These are phyloP conservation scores for Aspergillus jensenii DNA, from an alignment of 2,329 filamentous ascomycete genomes.

Conservation along the genomic window DNA sequence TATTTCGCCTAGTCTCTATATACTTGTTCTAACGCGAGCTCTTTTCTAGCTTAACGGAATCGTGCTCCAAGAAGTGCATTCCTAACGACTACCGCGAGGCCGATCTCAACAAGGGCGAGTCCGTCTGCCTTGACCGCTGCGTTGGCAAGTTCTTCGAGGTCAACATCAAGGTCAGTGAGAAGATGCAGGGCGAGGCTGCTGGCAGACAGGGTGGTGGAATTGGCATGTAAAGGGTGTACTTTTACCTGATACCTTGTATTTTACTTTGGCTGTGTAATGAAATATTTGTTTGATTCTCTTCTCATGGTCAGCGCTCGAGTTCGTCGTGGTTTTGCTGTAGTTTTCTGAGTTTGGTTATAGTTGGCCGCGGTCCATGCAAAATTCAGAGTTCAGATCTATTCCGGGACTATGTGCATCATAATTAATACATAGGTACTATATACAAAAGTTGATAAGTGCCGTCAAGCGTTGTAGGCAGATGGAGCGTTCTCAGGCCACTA, in stretches of 20 bases:
- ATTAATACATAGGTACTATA: constrained; percentile 17
- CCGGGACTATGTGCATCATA: constrained; percentile 21
- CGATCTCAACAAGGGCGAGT: constrained; percentile 98
- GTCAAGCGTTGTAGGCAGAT: not conserved
- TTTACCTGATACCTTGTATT: constrained; percentile 4
- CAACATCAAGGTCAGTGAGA: constrained; percentile 95
- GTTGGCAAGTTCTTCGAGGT: constrained; percentile 98
- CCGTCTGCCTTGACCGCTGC: constrained; percentile 96
- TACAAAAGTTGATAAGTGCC: constrained; percentile 1
- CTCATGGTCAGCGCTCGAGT: not conserved
- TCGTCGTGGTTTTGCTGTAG: not conserved
- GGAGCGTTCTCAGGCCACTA: not conserved
- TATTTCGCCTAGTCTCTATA: not conserved
- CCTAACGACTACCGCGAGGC: constrained; percentile 89
- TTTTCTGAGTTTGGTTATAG: not conserved
- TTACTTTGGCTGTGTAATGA: constrained; percentile 14
- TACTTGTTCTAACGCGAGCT: not conserved
- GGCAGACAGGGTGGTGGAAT: constrained; percentile 61
- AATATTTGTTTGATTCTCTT: constrained; percentile 1
- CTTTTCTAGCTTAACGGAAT: constrained; percentile 69
- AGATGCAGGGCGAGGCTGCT: constrained; percentile 86
- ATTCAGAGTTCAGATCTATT: constrained; percentile 10
- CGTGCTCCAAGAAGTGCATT: constrained; percentile 92
- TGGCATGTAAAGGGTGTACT: constrained; percentile 39
- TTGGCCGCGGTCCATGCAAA: constrained; percentile 5